Percentiles rank a stretch among this genome's conserved stretches.
Conservation (phyloP, 2,329 filamentous ascomycete species). For the Hymenoscyphus scutula region DNA sequence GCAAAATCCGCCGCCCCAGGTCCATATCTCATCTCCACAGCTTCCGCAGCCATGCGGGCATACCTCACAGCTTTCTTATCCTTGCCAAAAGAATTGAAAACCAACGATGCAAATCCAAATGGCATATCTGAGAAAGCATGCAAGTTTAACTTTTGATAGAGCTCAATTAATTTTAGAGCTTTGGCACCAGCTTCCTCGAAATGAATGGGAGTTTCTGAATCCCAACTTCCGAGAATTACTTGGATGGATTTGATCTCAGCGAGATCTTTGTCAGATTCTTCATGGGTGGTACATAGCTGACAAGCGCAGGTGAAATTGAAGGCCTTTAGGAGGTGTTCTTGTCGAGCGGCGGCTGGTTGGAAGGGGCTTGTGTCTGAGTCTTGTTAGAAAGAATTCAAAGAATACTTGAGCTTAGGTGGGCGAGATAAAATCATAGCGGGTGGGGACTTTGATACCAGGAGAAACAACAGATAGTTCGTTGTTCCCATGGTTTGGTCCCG, state of each 20-base stretch:
- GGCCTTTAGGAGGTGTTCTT: conserved; percentile 34
- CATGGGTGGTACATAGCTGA: conserved; percentile 35
- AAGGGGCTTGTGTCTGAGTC: conserved; percentile 37
- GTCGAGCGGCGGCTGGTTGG: conserved; percentile 33
- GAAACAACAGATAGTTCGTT: background rate
- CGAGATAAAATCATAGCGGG: background rate
- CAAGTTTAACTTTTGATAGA: conserved; percentile 39
- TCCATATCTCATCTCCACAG: conserved; percentile 40
- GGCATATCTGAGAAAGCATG: conserved; percentile 41
- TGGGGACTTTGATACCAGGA: background rate
- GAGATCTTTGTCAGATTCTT: conserved; percentile 36
- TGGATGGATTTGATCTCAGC: conserved; percentile 36
- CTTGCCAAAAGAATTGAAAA: conserved; percentile 38
- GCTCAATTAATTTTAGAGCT: conserved; percentile 36
- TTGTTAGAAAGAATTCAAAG: background rate
- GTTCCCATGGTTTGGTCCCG: no score
- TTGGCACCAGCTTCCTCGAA: conserved; percentile 19
- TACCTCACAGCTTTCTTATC: conserved; percentile 35
- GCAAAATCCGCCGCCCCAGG: conserved; percentile 33
- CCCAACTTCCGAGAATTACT: conserved; percentile 10
- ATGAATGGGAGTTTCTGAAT: conserved; percentile 10
- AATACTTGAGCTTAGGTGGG: no score
- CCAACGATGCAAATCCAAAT: conserved; percentile 41
- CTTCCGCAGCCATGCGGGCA: conserved; percentile 38
- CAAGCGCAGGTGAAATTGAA: conserved; percentile 44